These are phyloP conservation scores for Syncephalastrum sp. DNA, from an alignment of 371 early-diverging fungal species.

Conservation along the genomic window DNA sequence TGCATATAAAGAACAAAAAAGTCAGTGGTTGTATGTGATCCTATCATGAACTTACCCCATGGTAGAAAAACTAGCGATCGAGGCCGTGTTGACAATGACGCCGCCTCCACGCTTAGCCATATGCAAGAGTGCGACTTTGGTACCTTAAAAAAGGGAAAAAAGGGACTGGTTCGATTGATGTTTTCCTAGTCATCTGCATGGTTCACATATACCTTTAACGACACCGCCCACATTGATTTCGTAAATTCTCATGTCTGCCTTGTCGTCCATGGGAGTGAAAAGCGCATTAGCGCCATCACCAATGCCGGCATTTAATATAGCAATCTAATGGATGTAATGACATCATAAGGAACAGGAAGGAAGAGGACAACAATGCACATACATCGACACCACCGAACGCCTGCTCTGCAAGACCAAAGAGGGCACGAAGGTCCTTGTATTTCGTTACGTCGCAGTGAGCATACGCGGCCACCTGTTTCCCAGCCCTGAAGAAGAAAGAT, in stretches of 20 bases:
- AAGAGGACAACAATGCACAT: conserved; percentile 26
- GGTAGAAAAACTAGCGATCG: conserved; percentile 12
- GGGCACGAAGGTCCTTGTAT: conserved; percentile 35
- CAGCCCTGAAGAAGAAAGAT: not conserved
- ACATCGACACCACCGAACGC: conserved; percentile 65
- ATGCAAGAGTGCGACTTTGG: conserved; percentile 35
- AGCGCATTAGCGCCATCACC: not conserved
- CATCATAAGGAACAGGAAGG: not conserved
- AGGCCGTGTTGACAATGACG: conserved; percentile 45
- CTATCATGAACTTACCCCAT: conserved; percentile 1
- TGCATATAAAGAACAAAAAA: not conserved
- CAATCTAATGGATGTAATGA: conserved; percentile 6
- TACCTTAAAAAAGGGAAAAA: not conserved
- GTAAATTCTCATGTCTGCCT: conserved; percentile 2
- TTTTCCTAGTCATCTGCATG: not conserved
- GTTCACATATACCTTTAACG: conserved; percentile 5
- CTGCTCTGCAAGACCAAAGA: conserved; percentile 45
- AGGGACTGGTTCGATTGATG: not conserved
- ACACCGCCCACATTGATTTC: conserved; percentile 8
- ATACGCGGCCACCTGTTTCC: conserved; percentile 37
- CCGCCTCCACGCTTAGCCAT: conserved; percentile 41
- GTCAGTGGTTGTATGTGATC: not conserved
- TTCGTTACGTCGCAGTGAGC: conserved; percentile 62
- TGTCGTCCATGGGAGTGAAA: conserved; percentile 12
- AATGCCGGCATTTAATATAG: conserved; percentile 12